phyloP scores from a whole-genome alignment of 2,329 filamentous ascomycete species.

The Hypoxylon sp. region DNA sequence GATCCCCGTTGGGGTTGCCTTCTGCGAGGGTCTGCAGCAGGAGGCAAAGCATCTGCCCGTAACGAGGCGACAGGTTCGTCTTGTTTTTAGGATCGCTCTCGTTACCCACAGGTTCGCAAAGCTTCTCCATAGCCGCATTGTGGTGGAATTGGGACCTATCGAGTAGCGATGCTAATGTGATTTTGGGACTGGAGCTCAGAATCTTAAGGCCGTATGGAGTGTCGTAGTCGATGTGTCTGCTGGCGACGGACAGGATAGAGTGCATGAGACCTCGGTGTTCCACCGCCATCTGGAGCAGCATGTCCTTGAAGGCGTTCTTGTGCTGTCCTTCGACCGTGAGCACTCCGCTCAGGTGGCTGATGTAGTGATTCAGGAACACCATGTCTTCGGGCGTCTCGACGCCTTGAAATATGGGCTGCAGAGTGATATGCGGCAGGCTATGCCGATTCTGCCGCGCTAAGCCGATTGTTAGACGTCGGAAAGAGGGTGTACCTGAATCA shows the following conservation, averaged over 20 bases:
- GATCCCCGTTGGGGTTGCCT: conserved; percentile 68
- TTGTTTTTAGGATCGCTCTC: conserved; percentile 55
- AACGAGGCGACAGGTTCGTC: conserved; percentile 61
- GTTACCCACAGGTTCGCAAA: conserved; percentile 57
- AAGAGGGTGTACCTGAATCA: conserved; percentile 11
- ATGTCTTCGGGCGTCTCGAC: conserved; percentile 82
- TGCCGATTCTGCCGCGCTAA: conserved; percentile 60
- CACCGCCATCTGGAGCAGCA: conserved; percentile 82
- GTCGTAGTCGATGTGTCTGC: conserved; percentile 73
- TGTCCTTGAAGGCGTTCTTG: conserved; percentile 85
- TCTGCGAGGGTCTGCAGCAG: conserved; percentile 66
- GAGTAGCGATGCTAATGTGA: conserved; percentile 56
- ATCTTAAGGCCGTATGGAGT: conserved; percentile 64
- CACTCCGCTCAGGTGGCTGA: conserved; percentile 78
- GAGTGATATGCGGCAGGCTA: conserved; percentile 60
- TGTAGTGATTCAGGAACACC: conserved; percentile 84
- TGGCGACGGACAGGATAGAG: conserved; percentile 83
- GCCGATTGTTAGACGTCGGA: conserved; percentile 33
- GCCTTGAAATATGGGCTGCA: conserved; percentile 76
- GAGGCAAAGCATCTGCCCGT: conserved; percentile 70
- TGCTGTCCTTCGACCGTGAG: conserved; percentile 83
- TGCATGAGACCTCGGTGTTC: conserved; percentile 87
- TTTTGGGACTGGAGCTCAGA: conserved; percentile 57
- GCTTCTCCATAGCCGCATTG: conserved; percentile 60
- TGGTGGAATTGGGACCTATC: conserved; percentile 64